Evolutionary conservation across 345 rosid species (phyloP), one percentile per base, ranked within the genome.

Genomic region (Euphorbia peplus): DNA sequence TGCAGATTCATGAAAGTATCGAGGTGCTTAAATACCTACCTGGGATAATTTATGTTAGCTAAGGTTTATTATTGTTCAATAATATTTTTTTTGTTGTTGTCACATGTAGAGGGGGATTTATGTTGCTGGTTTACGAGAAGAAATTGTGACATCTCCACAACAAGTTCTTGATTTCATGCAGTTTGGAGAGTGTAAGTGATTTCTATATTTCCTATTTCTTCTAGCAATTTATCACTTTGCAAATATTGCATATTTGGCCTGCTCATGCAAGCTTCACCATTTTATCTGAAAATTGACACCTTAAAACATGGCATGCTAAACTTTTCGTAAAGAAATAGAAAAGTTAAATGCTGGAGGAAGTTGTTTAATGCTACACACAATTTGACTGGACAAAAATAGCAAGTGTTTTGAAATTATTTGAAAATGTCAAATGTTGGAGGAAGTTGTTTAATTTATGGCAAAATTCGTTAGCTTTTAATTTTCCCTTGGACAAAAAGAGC

Each of bases 121-220:
- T 76, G 98, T 93, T 69, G 98, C 98, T 77, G 98, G 98, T 60
- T 69, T 93, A 71, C 82, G 88, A 63, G 98, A 93, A 86, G 98
- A 91, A 79, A 91, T 93, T 70, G 97, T 93, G 37, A 91, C 92
- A 56, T 85, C 96, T 57, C 90, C 97, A 59, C 88, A 86, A 60
- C 98, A 93, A 87, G 95, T 93, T 39, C 91, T 93, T 22, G 90
- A 86, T 74, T 81, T 89, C 63, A 91, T 91, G 98, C 91, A 82
- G 74, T 88, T 84, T 64, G 97, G 98, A 81, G 97, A 93, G 80
- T 84, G 98, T 91, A 85, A 57, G 64, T 68, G 64, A 21, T 67
- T 24, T 58, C 60, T 13, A 22, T n/a, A 19, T 48, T 47, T 61
- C n/a, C 60, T 35, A 13, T 39, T 18, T 37, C 4, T 50, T 16